phyloP scores from a whole-genome alignment of 257 asterid genomes.

The Catharanthus roseus region DNA sequence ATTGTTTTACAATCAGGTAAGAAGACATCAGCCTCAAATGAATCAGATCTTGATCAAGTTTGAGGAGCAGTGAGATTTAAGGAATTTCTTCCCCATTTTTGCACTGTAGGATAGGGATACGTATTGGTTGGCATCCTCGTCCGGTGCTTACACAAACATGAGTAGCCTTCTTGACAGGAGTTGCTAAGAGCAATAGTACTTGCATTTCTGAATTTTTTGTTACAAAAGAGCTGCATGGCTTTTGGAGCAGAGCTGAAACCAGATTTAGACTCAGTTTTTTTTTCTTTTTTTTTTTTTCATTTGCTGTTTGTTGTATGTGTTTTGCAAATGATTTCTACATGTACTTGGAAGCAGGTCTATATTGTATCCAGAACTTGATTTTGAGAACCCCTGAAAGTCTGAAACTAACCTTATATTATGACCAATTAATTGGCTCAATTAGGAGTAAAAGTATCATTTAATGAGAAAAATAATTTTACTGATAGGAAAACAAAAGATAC shows the following conservation, averaged over 20 bases:
- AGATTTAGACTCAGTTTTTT: not conserved
- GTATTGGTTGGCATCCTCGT: not conserved
- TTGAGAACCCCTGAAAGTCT: no score
- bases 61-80: conserved; percentile 39
- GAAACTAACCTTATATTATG: no score
- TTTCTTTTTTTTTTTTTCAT: not conserved
- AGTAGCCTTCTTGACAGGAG: not conserved
- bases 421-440: no score
- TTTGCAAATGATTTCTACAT: not conserved
- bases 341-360: not conserved
- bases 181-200: not conserved
- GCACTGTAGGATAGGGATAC: not conserved
- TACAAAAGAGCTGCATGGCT: not conserved
- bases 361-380: not conserved
- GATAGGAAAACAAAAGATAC: no score
- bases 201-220: not conserved
- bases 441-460: no score
- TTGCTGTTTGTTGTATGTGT: not conserved
- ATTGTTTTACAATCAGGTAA: conserved; percentile 39
- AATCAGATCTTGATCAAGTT: conserved; percentile 58
- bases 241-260: not conserved
- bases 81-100: not conserved
- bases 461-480: no score
- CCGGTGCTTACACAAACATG: not conserved
- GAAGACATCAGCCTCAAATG: conserved; percentile 78